Conservation (phyloP, 2,329 filamentous ascomycete genomes). For the Aotearoamyces nothofagi region DNA sequence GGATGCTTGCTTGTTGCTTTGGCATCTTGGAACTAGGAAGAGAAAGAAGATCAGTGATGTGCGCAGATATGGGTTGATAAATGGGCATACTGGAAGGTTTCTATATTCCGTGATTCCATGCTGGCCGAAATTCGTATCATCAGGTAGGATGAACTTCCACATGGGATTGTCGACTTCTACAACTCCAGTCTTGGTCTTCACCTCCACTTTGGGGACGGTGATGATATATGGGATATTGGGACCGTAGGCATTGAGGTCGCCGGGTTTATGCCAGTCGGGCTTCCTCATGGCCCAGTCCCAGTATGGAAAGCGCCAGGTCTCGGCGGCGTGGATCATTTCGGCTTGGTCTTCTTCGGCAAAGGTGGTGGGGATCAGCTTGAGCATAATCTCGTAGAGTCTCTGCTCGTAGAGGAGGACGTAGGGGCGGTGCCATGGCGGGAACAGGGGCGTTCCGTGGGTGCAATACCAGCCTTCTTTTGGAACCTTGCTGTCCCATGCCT, state of each 20-base stretch:
- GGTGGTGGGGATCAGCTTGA: constrained; percentile 21
- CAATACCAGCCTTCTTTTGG: constrained; percentile 48
- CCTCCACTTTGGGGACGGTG: too few species aligned
- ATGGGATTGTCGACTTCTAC: not conserved
- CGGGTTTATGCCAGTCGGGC: too few species aligned
- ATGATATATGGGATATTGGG: too few species aligned
- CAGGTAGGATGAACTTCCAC: not conserved
- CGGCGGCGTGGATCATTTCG: constrained; percentile 27
- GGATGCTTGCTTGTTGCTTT: too few species aligned
- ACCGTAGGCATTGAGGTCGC: too few species aligned
- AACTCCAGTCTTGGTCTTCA: not conserved
- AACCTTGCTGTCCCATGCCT: constrained; percentile 36
- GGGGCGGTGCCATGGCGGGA: constrained; percentile 69
- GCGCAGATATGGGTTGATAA: too few species aligned
- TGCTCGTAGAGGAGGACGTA: constrained; percentile 51
- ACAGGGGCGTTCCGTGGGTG: constrained; percentile 56
- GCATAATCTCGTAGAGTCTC: constrained; percentile 12
- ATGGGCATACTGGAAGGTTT: not conserved
- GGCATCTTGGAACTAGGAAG: too few species aligned
- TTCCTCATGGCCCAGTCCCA: constrained; percentile 28
- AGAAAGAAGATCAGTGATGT: too few species aligned
- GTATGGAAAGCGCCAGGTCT: constrained; percentile 25
- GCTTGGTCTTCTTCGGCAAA: constrained; percentile 23
- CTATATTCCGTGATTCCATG: not conserved
- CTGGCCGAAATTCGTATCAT: not conserved